phyloP scores from a whole-genome alignment of 2,329 filamentous ascomycete genomes.

The Fusarium sarcochroum region DNA sequence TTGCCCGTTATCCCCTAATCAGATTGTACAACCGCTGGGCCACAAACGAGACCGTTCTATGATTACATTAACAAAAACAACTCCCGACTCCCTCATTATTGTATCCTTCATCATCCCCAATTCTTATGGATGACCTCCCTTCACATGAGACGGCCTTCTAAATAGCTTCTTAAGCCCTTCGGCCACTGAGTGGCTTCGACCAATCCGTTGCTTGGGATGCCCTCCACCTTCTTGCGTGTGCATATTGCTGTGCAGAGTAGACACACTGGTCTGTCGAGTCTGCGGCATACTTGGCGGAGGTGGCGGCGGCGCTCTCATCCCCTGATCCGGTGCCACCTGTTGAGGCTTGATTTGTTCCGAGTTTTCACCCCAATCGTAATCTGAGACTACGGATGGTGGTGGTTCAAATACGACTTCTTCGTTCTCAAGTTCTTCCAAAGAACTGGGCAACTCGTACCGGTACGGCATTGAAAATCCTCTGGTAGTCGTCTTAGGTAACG shows the following conservation, averaged over 20 bases:
- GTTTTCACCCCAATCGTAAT: constrained; percentile 11
- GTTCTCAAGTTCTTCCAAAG: constrained; percentile 11
- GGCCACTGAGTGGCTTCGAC: constrained; percentile 54
- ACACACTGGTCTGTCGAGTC: constrained; percentile 23
- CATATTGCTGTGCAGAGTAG: constrained; percentile 11
- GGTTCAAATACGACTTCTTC: constrained; percentile 25
- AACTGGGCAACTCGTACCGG: constrained; percentile 15
- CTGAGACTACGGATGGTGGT: constrained; percentile 17
- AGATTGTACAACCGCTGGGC: not conserved
- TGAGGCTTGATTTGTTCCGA: constrained; percentile 10
- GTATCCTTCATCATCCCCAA: not conserved
- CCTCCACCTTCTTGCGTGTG: constrained; percentile 15
- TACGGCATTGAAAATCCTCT: constrained; percentile 22
- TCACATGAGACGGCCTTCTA: constrained; percentile 48
- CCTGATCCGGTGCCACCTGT: constrained; percentile 1
- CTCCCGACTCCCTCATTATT: not conserved
- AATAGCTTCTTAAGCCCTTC: constrained; percentile 58
- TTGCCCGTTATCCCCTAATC: not conserved
- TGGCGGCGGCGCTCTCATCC: constrained; percentile 20
- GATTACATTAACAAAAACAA: not conserved
- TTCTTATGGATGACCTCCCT: constrained; percentile 8
- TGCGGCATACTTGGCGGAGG: constrained; percentile 4
- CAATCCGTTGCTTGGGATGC: constrained; percentile 28
- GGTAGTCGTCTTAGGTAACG: not conserved
- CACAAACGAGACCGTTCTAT: not conserved